These are phyloP conservation scores for Neurospora sp. DNA, from an alignment of 495 filamentous ascomycete species.

Conservation along the genomic window DNA sequence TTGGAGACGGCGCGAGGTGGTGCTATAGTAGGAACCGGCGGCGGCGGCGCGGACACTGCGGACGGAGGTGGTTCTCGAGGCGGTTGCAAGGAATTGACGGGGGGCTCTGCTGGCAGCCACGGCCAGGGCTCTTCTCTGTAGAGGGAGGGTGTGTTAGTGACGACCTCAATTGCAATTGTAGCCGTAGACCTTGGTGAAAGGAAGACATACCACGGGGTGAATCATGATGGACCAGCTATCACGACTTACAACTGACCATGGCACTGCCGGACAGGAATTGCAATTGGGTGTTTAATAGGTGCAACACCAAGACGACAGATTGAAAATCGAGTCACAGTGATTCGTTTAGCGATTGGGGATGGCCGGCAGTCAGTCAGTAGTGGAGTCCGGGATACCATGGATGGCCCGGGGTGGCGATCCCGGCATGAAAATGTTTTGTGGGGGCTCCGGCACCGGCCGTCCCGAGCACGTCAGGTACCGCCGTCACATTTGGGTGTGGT, in stretches of 20 bases:
- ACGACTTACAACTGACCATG: constrained; percentile 4
- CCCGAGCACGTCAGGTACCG: background rate
- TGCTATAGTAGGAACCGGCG: constrained; percentile 10
- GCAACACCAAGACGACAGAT: background rate
- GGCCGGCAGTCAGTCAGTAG: background rate
- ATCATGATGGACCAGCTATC: constrained; percentile 13
- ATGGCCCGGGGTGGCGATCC: background rate
- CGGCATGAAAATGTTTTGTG: background rate
- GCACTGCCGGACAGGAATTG: background rate
- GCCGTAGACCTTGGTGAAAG: too few species aligned
- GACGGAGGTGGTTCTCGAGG: constrained; percentile 5
- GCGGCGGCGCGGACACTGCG: constrained; percentile 5
- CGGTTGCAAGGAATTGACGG: constrained; percentile 10
- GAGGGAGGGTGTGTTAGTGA: constrained; percentile 1
- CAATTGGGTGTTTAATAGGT: background rate
- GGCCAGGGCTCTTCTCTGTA: constrained; percentile 19
- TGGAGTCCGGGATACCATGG: background rate
- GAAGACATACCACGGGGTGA: constrained; percentile 13
- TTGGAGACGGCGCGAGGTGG: constrained; percentile 14
- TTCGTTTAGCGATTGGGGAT: background rate
- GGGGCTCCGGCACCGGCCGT: background rate
- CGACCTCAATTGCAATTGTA: background rate
- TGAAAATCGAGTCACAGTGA: background rate
- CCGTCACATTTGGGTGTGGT: background rate
- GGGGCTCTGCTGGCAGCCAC: constrained; percentile 15